Conservation (phyloP, 1,284 basidiomycete genomes). For the Lignosus rhinocerotis region DNA sequence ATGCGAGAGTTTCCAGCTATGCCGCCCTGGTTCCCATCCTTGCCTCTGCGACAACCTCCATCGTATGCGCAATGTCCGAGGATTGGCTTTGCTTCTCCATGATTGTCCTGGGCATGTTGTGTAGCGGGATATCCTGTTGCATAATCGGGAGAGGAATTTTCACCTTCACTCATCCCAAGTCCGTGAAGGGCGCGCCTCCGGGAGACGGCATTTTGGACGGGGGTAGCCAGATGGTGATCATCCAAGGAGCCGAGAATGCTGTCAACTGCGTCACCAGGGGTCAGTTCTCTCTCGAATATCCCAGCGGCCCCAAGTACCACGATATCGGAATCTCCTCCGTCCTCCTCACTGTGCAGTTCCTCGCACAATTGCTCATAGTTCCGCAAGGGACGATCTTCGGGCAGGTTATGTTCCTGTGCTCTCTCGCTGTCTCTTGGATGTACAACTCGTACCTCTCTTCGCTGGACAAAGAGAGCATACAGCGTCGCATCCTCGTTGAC, state of each 20-base stretch:
- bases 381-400: slow-evolving; percentile 18
- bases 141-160: slow-evolving; percentile 15
- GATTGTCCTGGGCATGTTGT: slow-evolving; percentile 19
- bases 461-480: slow-evolving; percentile 18
- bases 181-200: slow-evolving; percentile 6
- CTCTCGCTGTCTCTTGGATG: slow-evolving; percentile 17
- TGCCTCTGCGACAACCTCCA: slow-evolving; percentile 9
- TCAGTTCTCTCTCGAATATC: slow-evolving; percentile 14
- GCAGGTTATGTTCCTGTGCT: slow-evolving; percentile 19
- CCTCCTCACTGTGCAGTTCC: slow-evolving; percentile 20
- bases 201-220: slow-evolving; percentile 15
- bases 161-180: slow-evolving; percentile 10
- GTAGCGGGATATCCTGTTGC: slow-evolving; percentile 15
- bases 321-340: slow-evolving; percentile 17
- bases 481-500: slow-evolving; percentile 12
- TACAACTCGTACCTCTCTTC: slow-evolving; percentile 25
- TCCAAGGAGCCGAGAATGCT: slow-evolving; percentile 16
- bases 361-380: slow-evolving; percentile 20
- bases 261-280: slow-evolving; percentile 21
- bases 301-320: slow-evolving; percentile 10
- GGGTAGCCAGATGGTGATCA: slow-evolving; percentile 9
- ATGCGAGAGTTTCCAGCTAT: slow-evolving; percentile 1
- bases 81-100: slow-evolving; percentile 18
- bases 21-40: slow-evolving; percentile 15
- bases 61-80: slow-evolving; percentile 2